phyloP scores from a whole-genome alignment of 2,329 filamentous ascomycete genomes.

The Aspergillus carbonarius region DNA sequence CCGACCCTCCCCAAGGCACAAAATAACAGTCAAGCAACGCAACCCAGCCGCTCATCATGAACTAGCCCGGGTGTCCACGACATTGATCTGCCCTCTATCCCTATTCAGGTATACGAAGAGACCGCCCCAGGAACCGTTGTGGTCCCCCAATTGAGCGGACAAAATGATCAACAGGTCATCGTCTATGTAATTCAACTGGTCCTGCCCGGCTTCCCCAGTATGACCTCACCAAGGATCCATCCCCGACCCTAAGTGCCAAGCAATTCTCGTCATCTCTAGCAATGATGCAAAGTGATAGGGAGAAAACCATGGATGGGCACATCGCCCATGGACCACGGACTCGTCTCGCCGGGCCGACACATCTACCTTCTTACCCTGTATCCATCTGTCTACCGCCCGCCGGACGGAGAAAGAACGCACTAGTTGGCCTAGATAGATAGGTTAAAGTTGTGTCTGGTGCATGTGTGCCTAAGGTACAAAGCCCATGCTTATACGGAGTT shows the following conservation, averaged over 20 bases:
- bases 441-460: not conserved
- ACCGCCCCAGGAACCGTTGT: conserved; percentile 6
- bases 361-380: not conserved
- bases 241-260: not conserved
- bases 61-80: not conserved
- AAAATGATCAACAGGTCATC: conserved; percentile 5
- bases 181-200: not conserved
- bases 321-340: not conserved
- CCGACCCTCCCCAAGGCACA: not conserved
- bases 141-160: not conserved
- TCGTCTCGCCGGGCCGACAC: not conserved
- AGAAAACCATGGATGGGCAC: not conserved
- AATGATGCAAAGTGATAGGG: conserved; percentile 1
- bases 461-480: not conserved
- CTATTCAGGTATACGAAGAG: conserved; percentile 6
- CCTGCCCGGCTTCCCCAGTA: not conserved
- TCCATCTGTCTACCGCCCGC: not conserved
- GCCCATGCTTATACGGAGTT: not conserved
- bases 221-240: conserved; percentile 1
- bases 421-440: too few species aligned
- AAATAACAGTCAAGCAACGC: not conserved
- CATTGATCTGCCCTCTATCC: conserved; percentile 3
- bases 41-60: not conserved
- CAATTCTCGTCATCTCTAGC: not conserved
- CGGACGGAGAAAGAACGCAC: not conserved